Base-by-base conservation (phyloP, 108 stramenopile genomes). In the Skeletonema menzelii region DNA sequence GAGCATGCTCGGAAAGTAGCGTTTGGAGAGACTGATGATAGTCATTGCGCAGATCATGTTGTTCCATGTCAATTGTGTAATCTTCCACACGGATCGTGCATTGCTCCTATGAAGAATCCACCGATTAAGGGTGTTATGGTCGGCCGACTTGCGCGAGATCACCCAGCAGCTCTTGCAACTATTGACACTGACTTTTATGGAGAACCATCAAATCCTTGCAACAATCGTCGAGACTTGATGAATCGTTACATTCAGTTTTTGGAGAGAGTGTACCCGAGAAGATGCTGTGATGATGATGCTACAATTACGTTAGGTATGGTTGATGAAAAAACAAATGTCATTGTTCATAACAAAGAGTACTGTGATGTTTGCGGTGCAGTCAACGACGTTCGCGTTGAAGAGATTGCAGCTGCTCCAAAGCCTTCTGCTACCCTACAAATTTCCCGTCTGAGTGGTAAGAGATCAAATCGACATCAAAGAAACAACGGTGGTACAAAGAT, bases 131-230 rank as follows among this genome's bases (percentile, higher is more conserved):
- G 91, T 17, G 80, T 82, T 22, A 88, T 92, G 89, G 59, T 92
- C 28, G 91, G 91, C 28, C 77, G 91, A 38, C 83, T 86, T 14
- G 87, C 87, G 15, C 84, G 86, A 72, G 91, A 92, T 55, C 80
- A 88, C 67, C 87, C 89, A 10, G 76, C 85, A 10, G 78, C 82
- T 17, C 84, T 92, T 47, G 72, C 73, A 31, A 89, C 90, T 49
- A 83, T 85, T 5, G 91, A 92, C 83, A 82, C 89, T 34, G 90
- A 83, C 68, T 90, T 87, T 69, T 92, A 86, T 55, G 91, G 89
- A 12, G 73, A 84, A 31, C 22, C 59, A 10, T 42, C 42, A 34
- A 92, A 92, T 80, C 91, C 91, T 22, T 87, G 85, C 53, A 62
- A 59, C n/a, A 90, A 80, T 72, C 88, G 91, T 34, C 75, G 87